Evolutionary conservation across 2,329 filamentous ascomycete species (phyloP).

Genomic region (Ceratocystis destructans): DNA sequence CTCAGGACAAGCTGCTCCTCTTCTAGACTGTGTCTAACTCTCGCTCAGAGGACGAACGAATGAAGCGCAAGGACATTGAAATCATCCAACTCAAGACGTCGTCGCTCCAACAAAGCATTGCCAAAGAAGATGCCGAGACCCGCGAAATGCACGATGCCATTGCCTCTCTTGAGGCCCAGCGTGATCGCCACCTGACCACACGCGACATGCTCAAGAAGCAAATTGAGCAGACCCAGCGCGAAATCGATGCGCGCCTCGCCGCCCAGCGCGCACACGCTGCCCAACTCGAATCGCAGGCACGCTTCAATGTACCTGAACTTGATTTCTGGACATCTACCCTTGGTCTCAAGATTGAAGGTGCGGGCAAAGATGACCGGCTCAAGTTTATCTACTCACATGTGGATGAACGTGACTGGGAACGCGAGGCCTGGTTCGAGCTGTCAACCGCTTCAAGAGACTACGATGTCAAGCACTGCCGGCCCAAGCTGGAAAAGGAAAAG

Average conservation of each 20-base stretch:
- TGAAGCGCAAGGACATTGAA: constrained; percentile 77
- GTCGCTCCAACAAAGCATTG: constrained; percentile 58
- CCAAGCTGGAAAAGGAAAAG: constrained; percentile 66
- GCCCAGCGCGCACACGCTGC: constrained; percentile 58
- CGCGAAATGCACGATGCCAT: constrained; percentile 58
- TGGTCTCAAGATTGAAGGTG: constrained; percentile 78
- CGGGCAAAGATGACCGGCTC: constrained; percentile 67
- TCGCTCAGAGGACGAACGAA: constrained; percentile 68
- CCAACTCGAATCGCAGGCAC: constrained; percentile 67
- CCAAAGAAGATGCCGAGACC: constrained; percentile 63
- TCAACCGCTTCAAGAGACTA: constrained; percentile 72
- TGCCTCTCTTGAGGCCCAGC: constrained; percentile 42
- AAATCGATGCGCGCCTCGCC: constrained; percentile 56
- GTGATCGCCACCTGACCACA: constrained; percentile 44
- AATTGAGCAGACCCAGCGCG: constrained; percentile 52
- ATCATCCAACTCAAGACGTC: constrained; percentile 59
- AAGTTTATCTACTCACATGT: constrained; percentile 85
- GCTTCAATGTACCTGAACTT: constrained; percentile 83
- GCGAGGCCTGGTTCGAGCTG: constrained; percentile 88
- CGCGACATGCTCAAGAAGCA: constrained; percentile 46
- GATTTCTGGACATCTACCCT: constrained; percentile 93
- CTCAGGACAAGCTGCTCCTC: neutral
- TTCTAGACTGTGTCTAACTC: neutral
- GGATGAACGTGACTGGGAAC: constrained; percentile 73
- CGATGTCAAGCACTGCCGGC: constrained; percentile 65